A percentile compares a stretch with the other conserved stretches of the same genome.
phyloP scores from a whole-genome alignment of 1,139 yeast species.

The Taiozyma sp. region DNA sequence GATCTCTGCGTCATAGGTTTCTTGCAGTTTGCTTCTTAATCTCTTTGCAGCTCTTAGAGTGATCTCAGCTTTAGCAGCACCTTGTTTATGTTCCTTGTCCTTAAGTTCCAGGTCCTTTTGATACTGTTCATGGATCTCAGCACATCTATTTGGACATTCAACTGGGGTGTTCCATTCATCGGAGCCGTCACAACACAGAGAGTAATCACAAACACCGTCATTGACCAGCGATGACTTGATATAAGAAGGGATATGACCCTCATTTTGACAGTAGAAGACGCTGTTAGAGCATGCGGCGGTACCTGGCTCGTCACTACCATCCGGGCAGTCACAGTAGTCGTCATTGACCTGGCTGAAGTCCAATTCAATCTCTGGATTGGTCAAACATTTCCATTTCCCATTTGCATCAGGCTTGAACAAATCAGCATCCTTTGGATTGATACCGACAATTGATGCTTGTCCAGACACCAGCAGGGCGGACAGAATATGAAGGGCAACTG shows the following conservation, averaged over 20 bases:
- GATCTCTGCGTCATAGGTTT: slow-evolving; percentile 18
- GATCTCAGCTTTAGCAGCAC: slow-evolving; percentile 19
- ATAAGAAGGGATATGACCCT: slow-evolving; percentile 57
- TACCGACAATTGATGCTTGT: slow-evolving; percentile 9
- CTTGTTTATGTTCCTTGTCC: slow-evolving; percentile 12
- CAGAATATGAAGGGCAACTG: too few relatives aligned
- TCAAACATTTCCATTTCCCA: slow-evolving; percentile 66
- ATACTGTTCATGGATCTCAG: slow-evolving; percentile 36
- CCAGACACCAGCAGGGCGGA: too few relatives aligned
- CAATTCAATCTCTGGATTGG: slow-evolving; percentile 57
- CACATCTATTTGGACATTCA: slow-evolving; percentile 58
- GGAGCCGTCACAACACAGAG: slow-evolving; percentile 89
- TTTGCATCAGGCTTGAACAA: slow-evolving; percentile 47
- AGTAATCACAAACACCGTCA: slow-evolving; percentile 93
- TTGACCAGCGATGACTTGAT: slow-evolving; percentile 63
- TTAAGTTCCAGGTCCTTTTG: slow-evolving; percentile 29
- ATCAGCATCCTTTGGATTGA: slow-evolving; percentile 27
- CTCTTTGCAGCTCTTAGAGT: slow-evolving; percentile 26
- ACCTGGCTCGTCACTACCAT: slow-evolving; percentile 97
- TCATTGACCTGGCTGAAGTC: slow-evolving; percentile 71
- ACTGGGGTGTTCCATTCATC: slow-evolving; percentile 58
- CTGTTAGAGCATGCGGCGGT: slow-evolving; percentile 74
- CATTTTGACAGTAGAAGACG: slow-evolving; percentile 71
- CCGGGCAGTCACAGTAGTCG: slow-evolving; percentile 94
- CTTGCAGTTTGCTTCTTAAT: slow-evolving; percentile 21